Percentiles rank a stretch among this genome's conserved stretches.
Evolutionary conservation across 106 monocot species (phyloP).

Genomic region (Agapanthus africanus): DNA sequence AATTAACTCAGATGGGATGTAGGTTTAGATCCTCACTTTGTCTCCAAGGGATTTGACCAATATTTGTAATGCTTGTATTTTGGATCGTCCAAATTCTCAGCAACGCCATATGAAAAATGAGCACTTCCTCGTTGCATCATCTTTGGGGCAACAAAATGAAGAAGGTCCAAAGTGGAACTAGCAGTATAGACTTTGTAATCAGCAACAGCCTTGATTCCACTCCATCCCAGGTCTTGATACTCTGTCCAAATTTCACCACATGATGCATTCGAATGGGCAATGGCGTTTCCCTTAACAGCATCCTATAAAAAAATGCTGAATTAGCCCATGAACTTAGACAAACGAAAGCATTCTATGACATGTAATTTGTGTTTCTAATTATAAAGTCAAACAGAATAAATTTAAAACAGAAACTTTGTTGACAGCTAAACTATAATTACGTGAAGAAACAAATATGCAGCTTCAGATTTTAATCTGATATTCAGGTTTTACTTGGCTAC

Average conservation of each 20-base stretch:
- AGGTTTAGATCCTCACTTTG: constrained; percentile 47
- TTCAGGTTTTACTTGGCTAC: no score
- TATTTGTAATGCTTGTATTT: constrained; percentile 88
- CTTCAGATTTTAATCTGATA: not conserved
- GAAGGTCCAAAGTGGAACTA: constrained; percentile 68
- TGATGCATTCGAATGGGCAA: constrained; percentile 57
- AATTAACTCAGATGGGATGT: not conserved
- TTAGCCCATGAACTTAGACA: not conserved
- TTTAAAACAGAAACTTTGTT: not conserved
- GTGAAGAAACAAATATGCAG: not conserved
- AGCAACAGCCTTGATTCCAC: constrained; percentile 80
- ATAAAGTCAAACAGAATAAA: not conserved
- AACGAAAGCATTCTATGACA: not conserved
- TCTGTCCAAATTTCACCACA: constrained; percentile 94
- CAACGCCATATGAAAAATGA: constrained; percentile 97
- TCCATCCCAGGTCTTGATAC: constrained; percentile 83
- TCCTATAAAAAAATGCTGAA: constrained; percentile 32
- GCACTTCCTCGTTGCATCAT: constrained; percentile 96
- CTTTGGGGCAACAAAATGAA: constrained; percentile 95
- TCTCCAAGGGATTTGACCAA: constrained; percentile 99
- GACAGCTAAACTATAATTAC: not conserved
- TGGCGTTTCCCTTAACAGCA: constrained; percentile 63
- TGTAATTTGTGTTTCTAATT: no score
- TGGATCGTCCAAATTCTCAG: constrained; percentile 86
- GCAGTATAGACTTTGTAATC: constrained; percentile 83